Conservation (phyloP, 2,329 filamentous ascomycete species). For the Apiospora pterosperma region DNA sequence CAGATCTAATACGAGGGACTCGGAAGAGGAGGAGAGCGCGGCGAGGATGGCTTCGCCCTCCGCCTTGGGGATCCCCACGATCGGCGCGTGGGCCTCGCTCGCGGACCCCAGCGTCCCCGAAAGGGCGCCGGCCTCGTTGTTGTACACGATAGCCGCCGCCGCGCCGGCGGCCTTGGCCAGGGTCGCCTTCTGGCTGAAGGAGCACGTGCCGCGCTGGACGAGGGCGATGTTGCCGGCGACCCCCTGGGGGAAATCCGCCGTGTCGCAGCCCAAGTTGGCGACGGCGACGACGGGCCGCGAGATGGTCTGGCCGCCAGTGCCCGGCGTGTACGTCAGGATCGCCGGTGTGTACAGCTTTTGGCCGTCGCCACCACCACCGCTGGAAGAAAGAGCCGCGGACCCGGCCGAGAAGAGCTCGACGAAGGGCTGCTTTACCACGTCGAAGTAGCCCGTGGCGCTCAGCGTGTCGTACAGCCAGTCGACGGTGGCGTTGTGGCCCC, state of each 20-base stretch:
- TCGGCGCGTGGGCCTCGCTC: conserved; percentile 44
- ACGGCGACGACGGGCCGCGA: conserved; percentile 46
- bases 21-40: conserved; percentile 25
- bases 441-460: conserved; percentile 34
- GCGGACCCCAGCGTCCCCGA: conserved; percentile 54
- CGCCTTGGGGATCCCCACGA: conserved; percentile 48
- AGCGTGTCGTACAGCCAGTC: conserved; percentile 41
- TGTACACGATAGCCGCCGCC: conserved; percentile 56
- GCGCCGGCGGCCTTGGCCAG: conserved; percentile 57
- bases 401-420: conserved; percentile 62
- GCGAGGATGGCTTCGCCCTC: conserved; percentile 35
- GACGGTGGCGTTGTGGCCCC: conserved; percentile 43
- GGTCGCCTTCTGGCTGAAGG: conserved; percentile 55
- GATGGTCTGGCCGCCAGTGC: conserved; percentile 27
- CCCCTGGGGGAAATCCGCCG: conserved; percentile 36
- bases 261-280: conserved; percentile 42
- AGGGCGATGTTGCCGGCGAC: conserved; percentile 59
- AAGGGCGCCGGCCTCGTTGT: conserved; percentile 51
- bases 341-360: conserved; percentile 18
- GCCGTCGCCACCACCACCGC: background rate
- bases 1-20: conserved; percentile 19
- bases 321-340: conserved; percentile 12
- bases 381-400: conserved; percentile 15
- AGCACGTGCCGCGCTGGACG: conserved; percentile 55
- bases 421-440: conserved; percentile 52